phyloP scores from a whole-genome alignment of 805 yeast species.

The Pichia californica region DNA sequence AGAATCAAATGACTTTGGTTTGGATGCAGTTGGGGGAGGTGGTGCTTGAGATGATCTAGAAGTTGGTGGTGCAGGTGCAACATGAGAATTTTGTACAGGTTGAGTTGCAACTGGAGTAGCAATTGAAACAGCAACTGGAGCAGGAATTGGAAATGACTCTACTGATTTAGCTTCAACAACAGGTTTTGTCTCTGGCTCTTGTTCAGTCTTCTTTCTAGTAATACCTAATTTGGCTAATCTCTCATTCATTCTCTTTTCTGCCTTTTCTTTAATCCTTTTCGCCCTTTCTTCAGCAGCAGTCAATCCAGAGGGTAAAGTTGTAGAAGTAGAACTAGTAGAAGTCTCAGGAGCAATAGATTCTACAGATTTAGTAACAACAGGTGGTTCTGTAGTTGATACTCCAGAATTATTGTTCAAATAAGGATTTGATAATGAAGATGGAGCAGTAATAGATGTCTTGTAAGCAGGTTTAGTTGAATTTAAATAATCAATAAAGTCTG shows the following conservation, averaged over 20 bases:
- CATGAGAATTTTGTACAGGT: neutral
- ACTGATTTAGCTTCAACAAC: neutral
- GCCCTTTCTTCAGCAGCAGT: conserved; percentile 59
- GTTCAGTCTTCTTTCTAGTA: conserved; percentile 7
- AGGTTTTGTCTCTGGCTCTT: neutral
- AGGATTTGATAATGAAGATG: conserved; percentile 5
- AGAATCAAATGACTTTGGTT: conserved; percentile 6
- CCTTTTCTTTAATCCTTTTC: conserved; percentile 77
- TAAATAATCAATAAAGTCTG: conserved; percentile 53
- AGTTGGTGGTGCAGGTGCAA: conserved; percentile 14
- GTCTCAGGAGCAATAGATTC: neutral
- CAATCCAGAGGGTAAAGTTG: neutral
- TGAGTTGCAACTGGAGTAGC: too few relatives aligned
- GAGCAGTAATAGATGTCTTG: conserved; percentile 2
- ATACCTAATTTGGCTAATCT: conserved; percentile 77
- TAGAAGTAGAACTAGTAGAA: neutral
- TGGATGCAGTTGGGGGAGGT: conserved; percentile 2
- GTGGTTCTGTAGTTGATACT: conserved; percentile 3
- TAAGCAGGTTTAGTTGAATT: conserved; percentile 28
- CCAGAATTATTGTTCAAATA: conserved; percentile 3
- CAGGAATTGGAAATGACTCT: neutral
- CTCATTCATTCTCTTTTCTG: conserved; percentile 76
- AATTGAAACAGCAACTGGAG: too few relatives aligned
- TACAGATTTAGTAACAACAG: too few relatives aligned
- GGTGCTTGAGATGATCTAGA: conserved; percentile 15